Conservation (phyloP, 805 yeast genomes). For the Monosporozyma siamensis region DNA sequence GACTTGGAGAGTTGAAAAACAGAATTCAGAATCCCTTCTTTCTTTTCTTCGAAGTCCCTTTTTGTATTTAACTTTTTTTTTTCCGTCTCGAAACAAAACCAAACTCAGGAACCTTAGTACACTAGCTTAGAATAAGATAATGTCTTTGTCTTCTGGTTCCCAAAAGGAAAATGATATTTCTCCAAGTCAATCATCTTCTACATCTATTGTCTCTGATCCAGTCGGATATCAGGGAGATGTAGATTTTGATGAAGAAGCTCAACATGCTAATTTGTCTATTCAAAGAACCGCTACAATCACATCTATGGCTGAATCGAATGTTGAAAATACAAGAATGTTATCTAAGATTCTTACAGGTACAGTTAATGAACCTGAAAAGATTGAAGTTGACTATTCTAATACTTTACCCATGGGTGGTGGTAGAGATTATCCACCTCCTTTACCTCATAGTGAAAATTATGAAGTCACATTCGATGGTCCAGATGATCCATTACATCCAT, state of each 20-base stretch:
- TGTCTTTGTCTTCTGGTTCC: conserved; percentile 5
- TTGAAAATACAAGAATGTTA: conserved; percentile 9
- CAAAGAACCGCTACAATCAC: conserved; percentile 9
- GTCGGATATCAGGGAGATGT: conserved; percentile 4
- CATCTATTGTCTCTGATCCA: conserved; percentile 12
- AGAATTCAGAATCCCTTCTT: too few relatives aligned
- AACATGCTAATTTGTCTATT: not conserved
- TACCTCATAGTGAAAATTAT: conserved; percentile 49
- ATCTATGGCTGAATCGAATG: conserved; percentile 12
- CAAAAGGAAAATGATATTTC: conserved; percentile 6
- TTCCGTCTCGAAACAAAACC: too few relatives aligned
- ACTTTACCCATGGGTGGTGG: conserved; percentile 57
- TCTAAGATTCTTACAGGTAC: conserved; percentile 12
- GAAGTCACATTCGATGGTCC: conserved; percentile 49
- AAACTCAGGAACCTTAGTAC: too few relatives aligned
- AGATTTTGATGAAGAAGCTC: not conserved
- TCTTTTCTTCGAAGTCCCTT: too few relatives aligned
- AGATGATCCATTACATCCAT: conserved; percentile 49
- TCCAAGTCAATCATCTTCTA: not conserved
- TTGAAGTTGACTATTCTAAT: conserved; percentile 6
- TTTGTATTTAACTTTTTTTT: too few relatives aligned
- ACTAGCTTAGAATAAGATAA: too few relatives aligned
- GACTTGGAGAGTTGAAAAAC: too few relatives aligned
- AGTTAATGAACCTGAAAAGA: conserved; percentile 8
- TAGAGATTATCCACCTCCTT: conserved; percentile 51